These are phyloP conservation scores for button mushroom (Agaricus bisporus) DNA, from an alignment of 768 basidiomycete species.

Conservation along the genomic window DNA sequence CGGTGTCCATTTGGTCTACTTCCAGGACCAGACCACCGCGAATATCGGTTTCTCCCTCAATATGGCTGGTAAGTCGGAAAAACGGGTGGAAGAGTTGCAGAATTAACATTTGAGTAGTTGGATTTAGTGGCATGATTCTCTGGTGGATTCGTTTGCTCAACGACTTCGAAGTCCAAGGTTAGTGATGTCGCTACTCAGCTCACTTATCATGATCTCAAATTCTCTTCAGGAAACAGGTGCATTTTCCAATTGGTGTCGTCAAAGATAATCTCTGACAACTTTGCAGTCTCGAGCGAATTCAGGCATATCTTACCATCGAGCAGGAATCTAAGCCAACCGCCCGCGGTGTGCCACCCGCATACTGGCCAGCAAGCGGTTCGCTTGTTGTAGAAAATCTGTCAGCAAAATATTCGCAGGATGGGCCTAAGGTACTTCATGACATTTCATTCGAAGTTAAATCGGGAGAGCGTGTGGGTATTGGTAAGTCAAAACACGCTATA, in stretches of 20 bases:
- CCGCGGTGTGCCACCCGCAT: constrained; percentile 47
- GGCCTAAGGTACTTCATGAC: constrained; percentile 47
- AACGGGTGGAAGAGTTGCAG: no score
- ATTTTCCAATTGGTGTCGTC: neutral
- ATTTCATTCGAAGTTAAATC: constrained; percentile 42
- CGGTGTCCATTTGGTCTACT: constrained; percentile 46
- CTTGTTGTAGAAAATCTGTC: constrained; percentile 48
- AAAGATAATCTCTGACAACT: neutral
- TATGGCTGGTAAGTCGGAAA: constrained; percentile 35
- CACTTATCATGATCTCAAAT: neutral
- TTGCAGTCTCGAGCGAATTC: constrained; percentile 58
- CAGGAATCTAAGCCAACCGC: constrained; percentile 40
- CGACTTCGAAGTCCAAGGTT: constrained; percentile 36
- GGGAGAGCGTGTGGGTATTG: constrained; percentile 52
- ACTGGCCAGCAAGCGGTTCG: constrained; percentile 59
- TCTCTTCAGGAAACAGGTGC: constrained; percentile 12
- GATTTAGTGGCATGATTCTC: constrained; percentile 51
- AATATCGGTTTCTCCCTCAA: constrained; percentile 47
- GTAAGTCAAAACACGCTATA: constrained; percentile 16
- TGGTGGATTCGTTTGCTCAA: constrained; percentile 39
- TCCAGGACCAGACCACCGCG: constrained; percentile 30
- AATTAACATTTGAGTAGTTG: constrained; percentile 23
- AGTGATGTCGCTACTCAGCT: neutral
- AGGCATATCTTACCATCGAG: constrained; percentile 53
- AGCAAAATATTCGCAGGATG: constrained; percentile 46